These are phyloP conservation scores for Entonaema liquescens DNA, from an alignment of 495 filamentous ascomycete species.

Conservation along the genomic window DNA sequence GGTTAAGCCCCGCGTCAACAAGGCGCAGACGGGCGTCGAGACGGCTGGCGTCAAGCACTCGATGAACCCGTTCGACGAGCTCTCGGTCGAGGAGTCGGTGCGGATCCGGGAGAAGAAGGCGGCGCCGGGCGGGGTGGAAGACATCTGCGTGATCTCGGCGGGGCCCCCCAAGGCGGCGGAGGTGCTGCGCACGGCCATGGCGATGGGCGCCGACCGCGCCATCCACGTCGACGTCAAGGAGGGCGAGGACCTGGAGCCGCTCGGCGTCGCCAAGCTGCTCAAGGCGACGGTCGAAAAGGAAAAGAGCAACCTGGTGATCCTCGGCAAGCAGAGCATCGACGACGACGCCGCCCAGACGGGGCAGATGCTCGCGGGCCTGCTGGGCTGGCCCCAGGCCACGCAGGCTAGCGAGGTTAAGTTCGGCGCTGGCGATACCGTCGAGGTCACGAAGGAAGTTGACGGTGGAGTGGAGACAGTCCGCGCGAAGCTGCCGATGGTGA, in stretches of 20 bases:
- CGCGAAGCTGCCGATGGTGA: slow-evolving; percentile 84
- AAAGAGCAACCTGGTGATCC: slow-evolving; percentile 86
- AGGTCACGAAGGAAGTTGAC: slow-evolving; percentile 90
- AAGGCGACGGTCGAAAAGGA: slow-evolving; percentile 78
- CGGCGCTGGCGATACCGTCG: slow-evolving; percentile 65
- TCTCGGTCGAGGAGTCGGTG: slow-evolving; percentile 94
- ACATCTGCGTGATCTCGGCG: slow-evolving; percentile 89
- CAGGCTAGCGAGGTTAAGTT: slow-evolving; percentile 86
- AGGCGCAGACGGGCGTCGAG: slow-evolving; percentile 91
- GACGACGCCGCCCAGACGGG: slow-evolving; percentile 96
- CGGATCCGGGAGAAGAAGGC: slow-evolving; percentile 84
- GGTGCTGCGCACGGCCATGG: slow-evolving; percentile 93
- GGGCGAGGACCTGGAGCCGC: slow-evolving; percentile 80
- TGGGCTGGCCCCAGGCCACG: slow-evolving; percentile 94
- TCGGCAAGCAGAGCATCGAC: slow-evolving; percentile 98
- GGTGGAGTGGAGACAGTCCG: slow-evolving; percentile 90
- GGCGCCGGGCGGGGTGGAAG: slow-evolving; percentile 70
- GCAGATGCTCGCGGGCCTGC: slow-evolving; percentile 93
- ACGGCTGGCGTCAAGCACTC: slow-evolving; percentile 92
- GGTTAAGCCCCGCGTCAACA: slow-evolving; percentile 99
- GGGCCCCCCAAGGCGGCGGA: slow-evolving; percentile 88
- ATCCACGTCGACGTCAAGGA: slow-evolving; percentile 82
- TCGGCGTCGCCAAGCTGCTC: slow-evolving; percentile 90
- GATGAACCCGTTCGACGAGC: slow-evolving; percentile 99
- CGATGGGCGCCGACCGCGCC: slow-evolving; percentile 93